Percentiles rank a stretch among this genome's conserved stretches.
Conservation (phyloP, 192 early-diverging fungal species). For the Coemansia sp. region DNA sequence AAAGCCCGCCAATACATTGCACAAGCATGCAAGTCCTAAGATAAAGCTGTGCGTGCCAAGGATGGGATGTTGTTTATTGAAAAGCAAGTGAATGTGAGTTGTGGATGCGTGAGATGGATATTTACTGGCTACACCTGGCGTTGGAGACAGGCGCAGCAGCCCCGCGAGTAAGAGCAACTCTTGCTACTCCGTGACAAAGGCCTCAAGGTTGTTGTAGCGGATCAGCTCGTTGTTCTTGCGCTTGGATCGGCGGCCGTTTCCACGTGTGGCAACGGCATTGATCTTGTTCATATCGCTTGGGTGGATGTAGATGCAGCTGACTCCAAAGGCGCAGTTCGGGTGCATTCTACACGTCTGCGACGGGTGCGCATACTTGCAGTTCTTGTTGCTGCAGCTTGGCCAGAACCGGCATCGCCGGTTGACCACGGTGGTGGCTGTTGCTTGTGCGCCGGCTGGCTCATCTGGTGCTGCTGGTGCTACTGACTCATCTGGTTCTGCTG, state of each 20-base stretch:
- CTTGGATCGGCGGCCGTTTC: slow-evolving; percentile 24
- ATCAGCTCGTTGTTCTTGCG: slow-evolving; percentile 41
- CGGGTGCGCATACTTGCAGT: slow-evolving; percentile 56
- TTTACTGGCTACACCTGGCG: neutral
- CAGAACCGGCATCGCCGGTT: slow-evolving; percentile 55
- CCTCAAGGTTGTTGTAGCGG: slow-evolving; percentile 38
- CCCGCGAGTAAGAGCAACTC: neutral
- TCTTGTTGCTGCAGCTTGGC: slow-evolving; percentile 53
- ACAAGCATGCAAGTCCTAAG: too few relatives aligned
- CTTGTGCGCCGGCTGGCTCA: neutral
- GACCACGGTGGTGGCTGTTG: neutral
- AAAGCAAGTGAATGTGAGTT: neutral
- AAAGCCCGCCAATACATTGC: too few relatives aligned
- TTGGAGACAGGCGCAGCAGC: neutral
- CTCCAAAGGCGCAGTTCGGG: slow-evolving; percentile 38
- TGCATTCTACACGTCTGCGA: slow-evolving; percentile 27
- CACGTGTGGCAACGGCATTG: slow-evolving; percentile 35
- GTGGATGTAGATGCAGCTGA: slow-evolving; percentile 49
- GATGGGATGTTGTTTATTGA: too few relatives aligned
- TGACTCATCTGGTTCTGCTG: too few relatives aligned
- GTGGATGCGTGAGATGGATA: neutral
- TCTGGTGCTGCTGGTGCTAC: slow-evolving; percentile 1
- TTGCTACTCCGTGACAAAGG: slow-evolving; percentile 9
- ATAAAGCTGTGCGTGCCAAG: too few relatives aligned
- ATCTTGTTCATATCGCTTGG: slow-evolving; percentile 43